Evolutionary conservation across 495 filamentous ascomycete genomes (phyloP).

Genomic region (Pseudomonodictys pantanalensis): DNA sequence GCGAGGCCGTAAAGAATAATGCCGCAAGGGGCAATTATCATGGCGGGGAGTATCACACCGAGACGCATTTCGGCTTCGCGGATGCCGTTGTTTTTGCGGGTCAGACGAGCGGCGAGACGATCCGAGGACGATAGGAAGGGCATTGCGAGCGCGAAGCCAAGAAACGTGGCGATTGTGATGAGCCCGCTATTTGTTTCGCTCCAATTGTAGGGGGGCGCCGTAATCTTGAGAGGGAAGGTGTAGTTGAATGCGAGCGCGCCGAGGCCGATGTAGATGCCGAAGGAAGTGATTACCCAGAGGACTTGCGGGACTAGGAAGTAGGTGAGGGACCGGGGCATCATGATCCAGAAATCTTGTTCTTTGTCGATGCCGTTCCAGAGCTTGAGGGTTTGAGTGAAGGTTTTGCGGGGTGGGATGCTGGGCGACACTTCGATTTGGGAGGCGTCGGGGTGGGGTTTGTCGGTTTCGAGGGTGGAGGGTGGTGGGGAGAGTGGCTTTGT

Average conservation of each 20-base stretch:
- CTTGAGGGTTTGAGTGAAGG: slow-evolving; percentile 33
- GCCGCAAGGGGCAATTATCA: slow-evolving; percentile 54
- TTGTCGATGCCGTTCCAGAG: slow-evolving; percentile 44
- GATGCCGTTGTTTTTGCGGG: slow-evolving; percentile 53
- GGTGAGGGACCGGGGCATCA: slow-evolving; percentile 51
- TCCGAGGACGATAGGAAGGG: slow-evolving; percentile 58
- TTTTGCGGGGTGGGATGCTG: slow-evolving; percentile 18
- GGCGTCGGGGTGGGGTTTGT: slow-evolving; percentile 22
- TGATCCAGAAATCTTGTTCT: slow-evolving; percentile 47
- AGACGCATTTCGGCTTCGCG: slow-evolving; percentile 63
- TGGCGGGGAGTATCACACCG: slow-evolving; percentile 53
- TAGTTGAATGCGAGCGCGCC: slow-evolving; percentile 58
- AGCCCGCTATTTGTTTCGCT: slow-evolving; percentile 52
- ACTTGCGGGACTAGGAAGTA: slow-evolving; percentile 57
- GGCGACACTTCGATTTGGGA: slow-evolving; percentile 31
- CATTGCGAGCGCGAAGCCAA: slow-evolving; percentile 54
- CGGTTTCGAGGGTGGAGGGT: slow-evolving; percentile 22
- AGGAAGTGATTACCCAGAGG: slow-evolving; percentile 56
- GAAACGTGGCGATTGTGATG: slow-evolving; percentile 51
- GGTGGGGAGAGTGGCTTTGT: slow-evolving; percentile 13
- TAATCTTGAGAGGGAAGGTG: slow-evolving; percentile 58
- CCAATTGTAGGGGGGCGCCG: slow-evolving; percentile 58
- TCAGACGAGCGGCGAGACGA: slow-evolving; percentile 54
- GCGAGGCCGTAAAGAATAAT: slow-evolving; percentile 56
- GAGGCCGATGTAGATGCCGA: slow-evolving; percentile 57